These are phyloP conservation scores for Lodderomyces pseudojiufengensis DNA, from an alignment of 1,139 yeast species.

Conservation along the genomic window DNA sequence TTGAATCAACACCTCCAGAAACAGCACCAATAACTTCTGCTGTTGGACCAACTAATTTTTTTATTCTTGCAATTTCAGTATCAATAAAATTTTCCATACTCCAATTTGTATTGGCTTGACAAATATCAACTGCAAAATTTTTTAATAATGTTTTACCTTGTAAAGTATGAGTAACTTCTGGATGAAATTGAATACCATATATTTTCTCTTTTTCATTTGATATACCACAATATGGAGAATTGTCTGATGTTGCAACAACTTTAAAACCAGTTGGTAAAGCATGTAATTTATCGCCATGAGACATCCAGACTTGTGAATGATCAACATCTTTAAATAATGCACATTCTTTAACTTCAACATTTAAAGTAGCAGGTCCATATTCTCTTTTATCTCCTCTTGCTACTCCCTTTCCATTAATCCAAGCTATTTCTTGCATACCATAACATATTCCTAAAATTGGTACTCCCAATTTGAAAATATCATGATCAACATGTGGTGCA, in stretches of 20 bases:
- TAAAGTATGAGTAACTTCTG: constrained; percentile 95
- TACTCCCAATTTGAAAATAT: constrained; percentile 80
- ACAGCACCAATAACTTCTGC: constrained; percentile 99
- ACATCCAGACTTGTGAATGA: constrained; percentile 98
- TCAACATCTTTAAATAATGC: constrained; percentile 84
- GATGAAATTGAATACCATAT: constrained; percentile 98
- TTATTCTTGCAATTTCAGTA: constrained; percentile 90
- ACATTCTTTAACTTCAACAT: constrained; percentile 64
- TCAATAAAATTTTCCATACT: constrained; percentile 97
- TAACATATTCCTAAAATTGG: constrained; percentile 98
- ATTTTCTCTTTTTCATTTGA: constrained; percentile 69
- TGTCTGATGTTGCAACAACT: constrained; percentile 85
- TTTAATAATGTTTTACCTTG: constrained; percentile 83
- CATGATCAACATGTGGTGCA: constrained; percentile 97
- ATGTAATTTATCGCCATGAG: constrained; percentile 94
- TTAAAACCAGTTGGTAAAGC: constrained; percentile 88
- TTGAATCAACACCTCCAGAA: constrained; percentile 99
- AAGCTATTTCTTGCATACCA: constrained; percentile 98
- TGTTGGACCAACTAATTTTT: constrained; percentile 88
- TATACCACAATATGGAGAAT: constrained; percentile 95
- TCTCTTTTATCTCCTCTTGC: constrained; percentile 97
- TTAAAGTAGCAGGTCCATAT: constrained; percentile 92
- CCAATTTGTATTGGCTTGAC: constrained; percentile 89
- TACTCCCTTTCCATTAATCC: constrained; percentile 96
- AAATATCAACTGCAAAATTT: constrained; percentile 90